Evolutionary conservation across 257 asterid genomes (phyloP).

Genomic region (Solanum stenotomum): DNA sequence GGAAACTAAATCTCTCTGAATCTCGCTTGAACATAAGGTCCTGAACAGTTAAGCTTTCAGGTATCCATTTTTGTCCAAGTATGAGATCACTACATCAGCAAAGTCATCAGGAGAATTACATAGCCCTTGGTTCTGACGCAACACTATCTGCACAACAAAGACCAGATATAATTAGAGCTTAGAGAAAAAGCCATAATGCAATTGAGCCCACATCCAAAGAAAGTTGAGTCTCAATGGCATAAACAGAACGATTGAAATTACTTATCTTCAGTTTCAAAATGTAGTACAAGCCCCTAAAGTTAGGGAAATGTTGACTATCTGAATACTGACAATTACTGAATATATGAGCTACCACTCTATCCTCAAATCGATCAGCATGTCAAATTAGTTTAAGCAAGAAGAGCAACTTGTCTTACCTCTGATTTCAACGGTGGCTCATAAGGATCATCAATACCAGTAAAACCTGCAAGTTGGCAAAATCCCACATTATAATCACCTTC

Average conservation of each 20-base stretch:
- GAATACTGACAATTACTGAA: neutral
- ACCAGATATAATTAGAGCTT: neutral
- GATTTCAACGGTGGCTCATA: constrained; percentile 79
- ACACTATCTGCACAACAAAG: constrained; percentile 51
- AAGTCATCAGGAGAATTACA: constrained; percentile 56
- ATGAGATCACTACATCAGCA: constrained; percentile 64
- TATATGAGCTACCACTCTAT: neutral
- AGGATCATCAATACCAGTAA: constrained; percentile 97
- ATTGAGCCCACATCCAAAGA: neutral
- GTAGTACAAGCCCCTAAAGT: neutral
- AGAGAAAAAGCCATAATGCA: neutral
- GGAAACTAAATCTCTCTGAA: constrained; percentile 4
- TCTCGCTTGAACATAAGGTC: neutral
- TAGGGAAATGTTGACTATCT: neutral
- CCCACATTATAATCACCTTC: neutral
- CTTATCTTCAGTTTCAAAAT: neutral
- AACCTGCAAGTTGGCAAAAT: constrained; percentile 39
- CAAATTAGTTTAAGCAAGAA: neutral
- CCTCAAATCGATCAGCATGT: neutral
- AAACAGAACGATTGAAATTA: neutral
- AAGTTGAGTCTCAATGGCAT: neutral
- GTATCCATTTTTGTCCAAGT: constrained; percentile 67
- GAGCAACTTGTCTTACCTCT: constrained; percentile 42
- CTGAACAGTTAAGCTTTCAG: constrained; percentile 39
- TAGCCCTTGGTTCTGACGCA: constrained; percentile 46